These are phyloP conservation scores for Penicillium sp. DNA, from an alignment of 2,329 filamentous ascomycete genomes.

Conservation along the genomic window DNA sequence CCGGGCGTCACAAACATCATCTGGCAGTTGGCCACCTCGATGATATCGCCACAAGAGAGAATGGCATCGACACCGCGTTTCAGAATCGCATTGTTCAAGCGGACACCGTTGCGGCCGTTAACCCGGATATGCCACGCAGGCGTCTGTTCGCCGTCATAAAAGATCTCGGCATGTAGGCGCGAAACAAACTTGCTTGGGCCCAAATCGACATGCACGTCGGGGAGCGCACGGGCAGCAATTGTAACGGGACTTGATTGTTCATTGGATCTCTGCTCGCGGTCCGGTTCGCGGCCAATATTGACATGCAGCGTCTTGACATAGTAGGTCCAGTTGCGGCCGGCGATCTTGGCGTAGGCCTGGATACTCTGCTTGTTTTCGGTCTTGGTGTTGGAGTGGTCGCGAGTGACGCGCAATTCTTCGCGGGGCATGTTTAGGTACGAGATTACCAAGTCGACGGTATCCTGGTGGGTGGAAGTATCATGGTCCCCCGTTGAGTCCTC, in stretches of 20 bases:
- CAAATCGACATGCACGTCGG: conserved; percentile 77
- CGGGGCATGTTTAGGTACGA: conserved; percentile 45
- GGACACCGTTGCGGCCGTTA: conserved; percentile 87
- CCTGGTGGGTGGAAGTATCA: conserved; percentile 43
- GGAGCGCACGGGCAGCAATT: conserved; percentile 44
- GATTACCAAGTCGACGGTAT: conserved; percentile 49
- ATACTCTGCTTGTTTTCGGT: conserved; percentile 48
- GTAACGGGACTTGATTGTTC: conserved; percentile 49
- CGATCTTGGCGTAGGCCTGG: conserved; percentile 52
- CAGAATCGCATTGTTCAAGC: conserved; percentile 71
- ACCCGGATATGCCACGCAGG: conserved; percentile 78
- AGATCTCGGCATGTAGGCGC: conserved; percentile 71
- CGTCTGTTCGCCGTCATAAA: conserved; percentile 64
- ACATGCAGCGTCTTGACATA: conserved; percentile 50
- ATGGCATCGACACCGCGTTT: conserved; percentile 65
- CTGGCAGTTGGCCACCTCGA: conserved; percentile 88
- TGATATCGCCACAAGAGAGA: conserved; percentile 81
- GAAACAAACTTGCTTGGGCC: conserved; percentile 81
- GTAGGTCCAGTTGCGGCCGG: conserved; percentile 52
- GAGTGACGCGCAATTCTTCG: conserved; percentile 45
- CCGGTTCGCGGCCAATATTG: conserved; percentile 51
- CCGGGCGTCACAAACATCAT: conserved; percentile 98
- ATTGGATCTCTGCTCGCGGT: conserved; percentile 43
- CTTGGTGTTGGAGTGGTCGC: conserved; percentile 47
- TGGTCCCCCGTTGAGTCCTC: conserved; percentile 44